Evolutionary conservation across 495 filamentous ascomycete species (phyloP).

Genomic region (Tuber brumale): DNA sequence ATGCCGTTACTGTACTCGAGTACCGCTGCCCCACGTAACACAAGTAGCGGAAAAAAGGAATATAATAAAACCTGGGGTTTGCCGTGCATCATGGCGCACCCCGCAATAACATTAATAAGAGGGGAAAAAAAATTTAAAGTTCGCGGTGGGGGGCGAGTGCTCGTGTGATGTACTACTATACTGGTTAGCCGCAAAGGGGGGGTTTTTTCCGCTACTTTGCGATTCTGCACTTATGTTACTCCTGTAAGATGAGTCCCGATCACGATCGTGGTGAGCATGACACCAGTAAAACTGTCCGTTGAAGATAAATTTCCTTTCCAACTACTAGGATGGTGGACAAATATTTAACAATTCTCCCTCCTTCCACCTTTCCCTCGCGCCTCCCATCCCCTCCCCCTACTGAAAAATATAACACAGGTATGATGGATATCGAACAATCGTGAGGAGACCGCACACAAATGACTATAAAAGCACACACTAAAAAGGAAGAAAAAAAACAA

Average conservation of each 20-base stretch:
- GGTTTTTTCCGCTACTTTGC: neutral
- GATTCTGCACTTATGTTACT: neutral
- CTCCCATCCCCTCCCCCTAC: conserved; percentile 16
- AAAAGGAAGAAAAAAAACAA: conserved; percentile 23
- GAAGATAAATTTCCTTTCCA: neutral
- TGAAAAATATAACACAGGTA: conserved; percentile 3
- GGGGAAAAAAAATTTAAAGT: neutral
- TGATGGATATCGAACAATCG: neutral
- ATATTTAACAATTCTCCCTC: conserved; percentile 11
- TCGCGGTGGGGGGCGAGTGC: neutral
- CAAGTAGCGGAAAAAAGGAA: neutral
- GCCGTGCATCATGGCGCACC: neutral
- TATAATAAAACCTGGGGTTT: neutral
- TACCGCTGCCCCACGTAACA: neutral
- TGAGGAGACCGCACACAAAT: neutral
- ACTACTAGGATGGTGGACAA: neutral
- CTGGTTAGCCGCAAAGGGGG: neutral
- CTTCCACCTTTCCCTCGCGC: conserved; percentile 16
- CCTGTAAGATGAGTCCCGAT: neutral
- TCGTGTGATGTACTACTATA: neutral
- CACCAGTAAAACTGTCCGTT: neutral
- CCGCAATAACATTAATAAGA: neutral
- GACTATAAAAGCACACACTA: conserved; percentile 1
- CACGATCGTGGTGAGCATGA: neutral
- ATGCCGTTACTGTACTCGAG: neutral